Evolutionary conservation across 192 early-diverging fungal species (phyloP).

Genomic region (Backusella westeae): DNA sequence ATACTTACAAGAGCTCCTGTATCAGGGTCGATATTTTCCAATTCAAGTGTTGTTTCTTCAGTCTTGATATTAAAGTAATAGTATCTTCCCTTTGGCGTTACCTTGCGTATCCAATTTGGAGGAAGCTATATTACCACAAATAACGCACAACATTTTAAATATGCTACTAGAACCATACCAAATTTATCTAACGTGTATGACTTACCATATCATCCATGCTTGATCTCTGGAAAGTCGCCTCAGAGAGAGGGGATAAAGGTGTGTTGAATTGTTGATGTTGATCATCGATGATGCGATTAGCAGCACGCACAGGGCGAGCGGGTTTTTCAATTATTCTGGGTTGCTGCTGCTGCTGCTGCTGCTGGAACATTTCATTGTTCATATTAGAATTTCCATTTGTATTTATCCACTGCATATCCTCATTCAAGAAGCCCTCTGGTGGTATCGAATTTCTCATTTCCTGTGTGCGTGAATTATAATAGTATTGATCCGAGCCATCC

Average conservation of each 20-base stretch:
- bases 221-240: background rate
- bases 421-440: conserved; percentile 9
- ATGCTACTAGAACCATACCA: background rate
- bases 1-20: conserved; percentile 49
- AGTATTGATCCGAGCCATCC: conserved; percentile 42
- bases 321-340: background rate
- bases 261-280: background rate
- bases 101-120: conserved; percentile 58
- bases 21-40: conserved; percentile 51
- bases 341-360: background rate
- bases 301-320: background rate
- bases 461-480: conserved; percentile 38
- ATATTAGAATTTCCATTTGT: background rate
- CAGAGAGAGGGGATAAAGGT: background rate
- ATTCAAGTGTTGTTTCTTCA: conserved; percentile 53
- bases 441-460: conserved; percentile 47
- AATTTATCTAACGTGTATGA: background rate
- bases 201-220: background rate
- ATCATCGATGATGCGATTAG: background rate
- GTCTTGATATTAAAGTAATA: conserved; percentile 64
- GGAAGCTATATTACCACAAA: conserved; percentile 27
- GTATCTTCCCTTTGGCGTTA: conserved; percentile 42
- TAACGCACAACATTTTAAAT: background rate
- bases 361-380: background rate
- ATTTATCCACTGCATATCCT: background rate